These are phyloP conservation scores for Avena eriantha DNA, from an alignment of 176 grass and related monocot species.

Conservation along the genomic window DNA sequence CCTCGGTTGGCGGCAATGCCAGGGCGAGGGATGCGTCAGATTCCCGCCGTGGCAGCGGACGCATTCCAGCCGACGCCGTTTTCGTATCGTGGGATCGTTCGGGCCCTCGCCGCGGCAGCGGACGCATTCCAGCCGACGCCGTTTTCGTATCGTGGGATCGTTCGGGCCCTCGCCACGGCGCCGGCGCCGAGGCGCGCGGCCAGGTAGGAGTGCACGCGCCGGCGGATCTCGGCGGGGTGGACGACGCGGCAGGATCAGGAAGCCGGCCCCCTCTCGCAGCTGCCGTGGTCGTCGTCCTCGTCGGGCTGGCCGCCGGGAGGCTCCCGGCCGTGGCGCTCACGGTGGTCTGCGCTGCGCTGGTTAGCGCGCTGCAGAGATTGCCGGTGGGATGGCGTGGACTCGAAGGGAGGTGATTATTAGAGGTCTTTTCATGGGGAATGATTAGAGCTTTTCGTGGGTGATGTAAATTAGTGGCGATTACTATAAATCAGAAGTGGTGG, in stretches of 20 bases:
- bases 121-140: slow-evolving; percentile 12
- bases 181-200: not conserved
- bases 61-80: slow-evolving; percentile 15
- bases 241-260: not conserved
- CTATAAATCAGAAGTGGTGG: slow-evolving; percentile 2
- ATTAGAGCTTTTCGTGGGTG: not conserved
- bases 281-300: slow-evolving; percentile 48
- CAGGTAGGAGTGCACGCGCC: slow-evolving; percentile 11
- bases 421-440: not conserved
- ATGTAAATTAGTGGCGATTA: slow-evolving; percentile 46
- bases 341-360: slow-evolving; percentile 49
- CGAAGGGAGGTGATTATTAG: not conserved
- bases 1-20: slow-evolving; percentile 32
- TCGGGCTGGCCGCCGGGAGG: slow-evolving; percentile 74
- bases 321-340: slow-evolving; percentile 57
- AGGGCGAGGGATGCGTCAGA: slow-evolving; percentile 17
- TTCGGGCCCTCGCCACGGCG: not conserved
- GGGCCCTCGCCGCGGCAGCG: not conserved
- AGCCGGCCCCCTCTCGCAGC: slow-evolving; percentile 34
- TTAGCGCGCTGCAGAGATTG: slow-evolving; percentile 36
- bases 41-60: not conserved
- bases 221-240: not conserved
- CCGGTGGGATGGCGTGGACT: not conserved
- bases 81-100: not conserved
- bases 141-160: not conserved